Percentiles rank a stretch among this genome's conserved stretches.
Evolutionary conservation across 805 yeast genomes (phyloP).

Genomic region (Kuraishia ogatae): DNA sequence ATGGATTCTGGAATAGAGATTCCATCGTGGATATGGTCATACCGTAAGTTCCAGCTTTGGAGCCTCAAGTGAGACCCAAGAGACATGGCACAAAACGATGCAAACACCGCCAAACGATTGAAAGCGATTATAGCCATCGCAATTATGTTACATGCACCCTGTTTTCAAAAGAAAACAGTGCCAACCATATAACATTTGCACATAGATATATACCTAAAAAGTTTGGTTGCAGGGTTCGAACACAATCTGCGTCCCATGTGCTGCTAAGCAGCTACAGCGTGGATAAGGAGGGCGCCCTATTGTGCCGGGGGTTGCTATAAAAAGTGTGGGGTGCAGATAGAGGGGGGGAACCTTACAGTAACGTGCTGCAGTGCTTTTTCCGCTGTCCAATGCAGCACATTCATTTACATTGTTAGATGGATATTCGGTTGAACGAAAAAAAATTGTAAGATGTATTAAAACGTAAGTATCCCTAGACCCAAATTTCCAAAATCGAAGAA

Average conservation of each 20-base stretch:
- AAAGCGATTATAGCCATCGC: background rate
- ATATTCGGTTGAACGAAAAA: too few species aligned
- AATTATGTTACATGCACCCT: too few species aligned
- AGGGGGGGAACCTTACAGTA: background rate
- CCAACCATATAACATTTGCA: too few species aligned
- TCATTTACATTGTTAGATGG: too few species aligned
- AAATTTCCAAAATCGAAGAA: background rate
- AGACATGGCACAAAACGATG: background rate
- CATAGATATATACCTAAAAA: too few species aligned
- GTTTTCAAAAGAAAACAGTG: too few species aligned
- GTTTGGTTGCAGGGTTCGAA: too few species aligned
- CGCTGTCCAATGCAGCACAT: too few species aligned
- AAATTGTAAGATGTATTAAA: too few species aligned
- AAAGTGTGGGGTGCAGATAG: background rate
- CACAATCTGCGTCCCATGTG: too few species aligned
- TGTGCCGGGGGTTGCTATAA: background rate
- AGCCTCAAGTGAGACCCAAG: slow-evolving; percentile 7
- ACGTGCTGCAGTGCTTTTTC: background rate
- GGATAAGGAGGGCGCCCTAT: background rate
- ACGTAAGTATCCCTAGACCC: too few species aligned
- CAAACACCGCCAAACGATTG: background rate
- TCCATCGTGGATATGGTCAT: slow-evolving; percentile 15
- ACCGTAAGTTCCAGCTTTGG: slow-evolving; percentile 21
- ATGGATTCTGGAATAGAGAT: slow-evolving; percentile 15
- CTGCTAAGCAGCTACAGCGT: too few species aligned